Conservation (phyloP, 225 moss, liverwort and hornwort genomes). For the Polytrichum commune region DNA sequence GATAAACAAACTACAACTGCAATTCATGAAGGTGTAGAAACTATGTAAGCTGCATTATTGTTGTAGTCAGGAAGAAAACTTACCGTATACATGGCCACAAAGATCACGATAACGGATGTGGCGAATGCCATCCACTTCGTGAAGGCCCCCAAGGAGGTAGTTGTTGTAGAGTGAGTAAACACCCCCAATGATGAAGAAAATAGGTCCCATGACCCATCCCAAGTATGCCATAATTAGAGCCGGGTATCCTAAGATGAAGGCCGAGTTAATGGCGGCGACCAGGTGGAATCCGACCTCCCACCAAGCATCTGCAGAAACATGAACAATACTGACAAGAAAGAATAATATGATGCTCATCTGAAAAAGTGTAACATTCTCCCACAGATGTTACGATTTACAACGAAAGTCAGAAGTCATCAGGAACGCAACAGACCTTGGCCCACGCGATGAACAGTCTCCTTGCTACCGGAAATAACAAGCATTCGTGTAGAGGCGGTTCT, state of each 20-base stretch:
- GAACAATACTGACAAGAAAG: no score
- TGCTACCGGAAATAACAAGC: neutral
- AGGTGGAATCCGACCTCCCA: conserved; percentile 54
- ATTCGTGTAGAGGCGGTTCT: no score
- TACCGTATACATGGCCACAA: conserved; percentile 35
- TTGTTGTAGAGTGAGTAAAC: conserved; percentile 38
- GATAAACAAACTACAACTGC: neutral
- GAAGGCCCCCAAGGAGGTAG: conserved; percentile 34
- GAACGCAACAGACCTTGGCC: neutral
- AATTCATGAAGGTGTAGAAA: neutral
- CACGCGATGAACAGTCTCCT: conserved; percentile 1
- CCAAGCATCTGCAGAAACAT: conserved; percentile 34
- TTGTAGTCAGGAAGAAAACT: neutral
- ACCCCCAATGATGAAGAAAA: conserved; percentile 29
- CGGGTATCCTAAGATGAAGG: conserved; percentile 53
- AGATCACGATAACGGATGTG: conserved; percentile 53
- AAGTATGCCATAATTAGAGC: conserved; percentile 42
- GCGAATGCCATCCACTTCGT: conserved; percentile 35
- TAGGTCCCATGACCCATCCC: conserved; percentile 27
- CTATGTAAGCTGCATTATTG: neutral
- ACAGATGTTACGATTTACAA: no score
- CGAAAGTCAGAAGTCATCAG: neutral
- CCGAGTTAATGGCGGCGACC: conserved; percentile 37
- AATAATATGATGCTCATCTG: no score
- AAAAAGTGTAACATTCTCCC: no score